phyloP scores from a whole-genome alignment of 768 basidiomycete genomes.

The Pleurotus ostreatus region DNA sequence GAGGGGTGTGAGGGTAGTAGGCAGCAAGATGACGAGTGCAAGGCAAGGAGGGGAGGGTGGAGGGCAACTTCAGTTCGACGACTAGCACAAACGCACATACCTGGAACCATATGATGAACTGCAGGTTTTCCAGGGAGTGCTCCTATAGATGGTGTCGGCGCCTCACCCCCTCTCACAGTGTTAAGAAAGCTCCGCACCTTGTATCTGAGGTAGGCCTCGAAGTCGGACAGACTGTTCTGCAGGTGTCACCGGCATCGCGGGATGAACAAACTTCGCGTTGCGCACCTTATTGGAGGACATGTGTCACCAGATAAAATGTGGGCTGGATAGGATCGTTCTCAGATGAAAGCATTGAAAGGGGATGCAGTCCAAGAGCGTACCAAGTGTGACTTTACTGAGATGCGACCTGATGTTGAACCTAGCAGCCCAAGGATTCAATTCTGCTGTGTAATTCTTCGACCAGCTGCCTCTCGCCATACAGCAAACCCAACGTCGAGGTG shows the following conservation, averaged over 20 bases:
- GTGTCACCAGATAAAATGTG: slow-evolving; percentile 34
- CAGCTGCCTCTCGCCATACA: slow-evolving; percentile 1
- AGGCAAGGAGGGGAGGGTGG: background rate
- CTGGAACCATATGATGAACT: slow-evolving; percentile 33
- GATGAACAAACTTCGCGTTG: background rate
- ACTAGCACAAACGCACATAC: slow-evolving; percentile 10
- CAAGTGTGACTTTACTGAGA: slow-evolving; percentile 18
- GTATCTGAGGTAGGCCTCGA: slow-evolving; percentile 22
- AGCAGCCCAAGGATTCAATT: slow-evolving; percentile 18
- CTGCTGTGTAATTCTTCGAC: slow-evolving; percentile 13
- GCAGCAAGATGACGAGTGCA: background rate
- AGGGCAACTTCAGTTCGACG: background rate
- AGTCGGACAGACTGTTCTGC: slow-evolving; percentile 23
- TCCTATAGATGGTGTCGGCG: slow-evolving; percentile 16
- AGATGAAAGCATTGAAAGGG: background rate
- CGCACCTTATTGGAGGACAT: slow-evolving; percentile 32
- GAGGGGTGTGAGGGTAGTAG: background rate
- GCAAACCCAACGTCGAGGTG: background rate
- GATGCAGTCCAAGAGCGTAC: slow-evolving; percentile 9
- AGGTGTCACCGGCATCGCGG: slow-evolving; percentile 1
- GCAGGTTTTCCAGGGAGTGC: slow-evolving; percentile 27
- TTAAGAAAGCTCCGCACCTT: slow-evolving; percentile 14
- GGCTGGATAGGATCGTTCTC: slow-evolving; percentile 14
- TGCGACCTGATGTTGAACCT: slow-evolving; percentile 20
- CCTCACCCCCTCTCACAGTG: no score